phyloP scores from a whole-genome alignment of 345 rosid genomes.

The Pistacia vera region DNA sequence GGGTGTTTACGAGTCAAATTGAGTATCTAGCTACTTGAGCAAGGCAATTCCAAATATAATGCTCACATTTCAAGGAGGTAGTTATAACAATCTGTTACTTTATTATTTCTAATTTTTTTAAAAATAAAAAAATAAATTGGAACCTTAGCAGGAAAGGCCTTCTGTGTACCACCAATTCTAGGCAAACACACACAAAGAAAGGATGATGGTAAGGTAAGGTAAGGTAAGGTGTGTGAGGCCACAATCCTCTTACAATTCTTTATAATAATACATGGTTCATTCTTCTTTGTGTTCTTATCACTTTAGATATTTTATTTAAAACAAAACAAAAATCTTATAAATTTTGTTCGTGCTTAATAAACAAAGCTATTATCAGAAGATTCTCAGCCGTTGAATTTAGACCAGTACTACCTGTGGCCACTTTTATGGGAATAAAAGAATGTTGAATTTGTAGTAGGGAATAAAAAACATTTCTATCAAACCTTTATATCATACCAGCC shows the following conservation, averaged over 20 bases:
- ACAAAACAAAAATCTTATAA: background rate
- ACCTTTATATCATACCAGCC: background rate
- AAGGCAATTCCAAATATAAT: too few relatives aligned
- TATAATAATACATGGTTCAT: too few relatives aligned
- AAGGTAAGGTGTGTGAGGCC: slow-evolving; percentile 26
- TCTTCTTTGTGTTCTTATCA: background rate
- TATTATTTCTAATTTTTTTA: too few relatives aligned
- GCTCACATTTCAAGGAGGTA: too few relatives aligned
- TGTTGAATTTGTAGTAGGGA: background rate
- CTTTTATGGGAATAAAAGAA: background rate
- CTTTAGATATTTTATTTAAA: too few relatives aligned
- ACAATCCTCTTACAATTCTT: slow-evolving; percentile 1
- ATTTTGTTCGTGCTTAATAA: too few relatives aligned
- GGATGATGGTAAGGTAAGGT: slow-evolving; percentile 3
- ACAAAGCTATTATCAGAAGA: background rate
- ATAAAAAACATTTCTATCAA: background rate
- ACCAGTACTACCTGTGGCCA: background rate
- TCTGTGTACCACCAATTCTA: background rate
- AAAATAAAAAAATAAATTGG: too few relatives aligned
- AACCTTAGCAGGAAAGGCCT: background rate
- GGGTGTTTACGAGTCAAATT: too few relatives aligned
- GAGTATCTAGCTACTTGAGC: too few relatives aligned
- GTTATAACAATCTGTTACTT: too few relatives aligned
- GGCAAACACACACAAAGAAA: background rate
- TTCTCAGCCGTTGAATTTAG: background rate